Evolutionary conservation across 2,329 filamentous ascomycete species (phyloP), one percentile per base, ranked within the genome.

Genomic region (Colletotrichum gloeosporioides): DNA sequence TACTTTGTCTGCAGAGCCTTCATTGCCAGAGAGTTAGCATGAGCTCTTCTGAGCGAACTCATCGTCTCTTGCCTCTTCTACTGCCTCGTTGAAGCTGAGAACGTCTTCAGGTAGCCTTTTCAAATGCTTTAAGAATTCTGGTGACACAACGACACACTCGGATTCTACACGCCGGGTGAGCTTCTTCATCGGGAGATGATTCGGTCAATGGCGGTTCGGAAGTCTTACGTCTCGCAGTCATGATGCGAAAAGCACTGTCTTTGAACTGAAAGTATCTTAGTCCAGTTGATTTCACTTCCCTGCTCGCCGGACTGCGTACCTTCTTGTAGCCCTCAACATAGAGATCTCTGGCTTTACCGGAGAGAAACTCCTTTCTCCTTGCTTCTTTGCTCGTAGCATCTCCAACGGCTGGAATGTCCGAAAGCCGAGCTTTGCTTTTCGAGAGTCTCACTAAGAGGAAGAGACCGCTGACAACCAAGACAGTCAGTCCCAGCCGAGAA

Each of bases 1-100:
- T 89, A 89, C 66, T 88, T 85, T 82, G 85, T 87, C 79, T 89
- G 81, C 77, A 89, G 85, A 4, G 88, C 88, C 87, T 89, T 15
- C 1, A 7, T 65, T 10, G 18, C 2, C 16, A n/a, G 0, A 13
- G 1, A 65, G 31, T 29, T 0, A 49, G 63, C 13, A 29, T 31
- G 27, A 6, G 10, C 27, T 5, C 3, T 65, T 0, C 13, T 29
- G 1, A 7, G 4, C 12, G 16, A 16, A 49, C 4, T 8, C 15
- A 32, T 25, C 12, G 1, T 13, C 5, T 75, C 13, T 61, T 32
- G 80, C 79, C 32, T 82, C 79, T 4, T 77, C 73, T 31, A 82
- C 61, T 12, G 82, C 82, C 18, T 44, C 77, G 57, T 79, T 69
- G 55, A 82, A 79, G 78, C 80, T 83, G 22, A 84, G 69, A 8